These are phyloP conservation scores for Filosporella fistucella DNA, from an alignment of 495 filamentous ascomycete species.

Conservation along the genomic window DNA sequence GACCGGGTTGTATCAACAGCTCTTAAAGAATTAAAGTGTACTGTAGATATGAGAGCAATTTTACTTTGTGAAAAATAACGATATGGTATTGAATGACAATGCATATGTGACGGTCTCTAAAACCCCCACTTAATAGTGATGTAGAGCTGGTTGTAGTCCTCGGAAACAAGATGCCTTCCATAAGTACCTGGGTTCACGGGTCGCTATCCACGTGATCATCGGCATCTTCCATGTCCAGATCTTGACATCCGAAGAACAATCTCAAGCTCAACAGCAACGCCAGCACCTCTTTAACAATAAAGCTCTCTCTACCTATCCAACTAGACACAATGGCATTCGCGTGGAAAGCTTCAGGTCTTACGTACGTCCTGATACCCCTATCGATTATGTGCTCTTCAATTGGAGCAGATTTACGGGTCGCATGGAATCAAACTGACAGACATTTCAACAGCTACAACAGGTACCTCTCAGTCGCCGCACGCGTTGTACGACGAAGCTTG, in stretches of 20 bases:
- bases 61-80: too few relatives aligned
- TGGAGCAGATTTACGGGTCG: slow-evolving; percentile 6
- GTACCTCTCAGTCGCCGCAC: slow-evolving; percentile 72
- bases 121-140: too few relatives aligned
- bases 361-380: slow-evolving; percentile 45
- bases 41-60: slow-evolving; percentile 26
- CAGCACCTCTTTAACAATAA: too few relatives aligned
- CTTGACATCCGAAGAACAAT: neutral
- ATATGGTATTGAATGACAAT: too few relatives aligned
- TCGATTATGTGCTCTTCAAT: slow-evolving; percentile 1
- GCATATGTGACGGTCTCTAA: too few relatives aligned
- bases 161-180: too few relatives aligned
- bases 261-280: slow-evolving; percentile 15
- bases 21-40: slow-evolving; percentile 28
- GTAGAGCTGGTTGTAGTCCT: too few relatives aligned
- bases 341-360: slow-evolving; percentile 97
- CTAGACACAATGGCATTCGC: slow-evolving; percentile 87
- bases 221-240: slow-evolving; percentile 1
- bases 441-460: slow-evolving; percentile 66
- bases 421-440: slow-evolving; percentile 15
- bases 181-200: too few relatives aligned
- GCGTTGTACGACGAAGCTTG: slow-evolving; percentile 82
- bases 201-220: slow-evolving; percentile 17
- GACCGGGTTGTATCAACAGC: slow-evolving; percentile 46
- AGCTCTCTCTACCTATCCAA: slow-evolving; percentile 38